Base-by-base conservation (phyloP, 2,329 filamentous ascomycete genomes). In the Phaeophleospora eucalypticola region DNA sequence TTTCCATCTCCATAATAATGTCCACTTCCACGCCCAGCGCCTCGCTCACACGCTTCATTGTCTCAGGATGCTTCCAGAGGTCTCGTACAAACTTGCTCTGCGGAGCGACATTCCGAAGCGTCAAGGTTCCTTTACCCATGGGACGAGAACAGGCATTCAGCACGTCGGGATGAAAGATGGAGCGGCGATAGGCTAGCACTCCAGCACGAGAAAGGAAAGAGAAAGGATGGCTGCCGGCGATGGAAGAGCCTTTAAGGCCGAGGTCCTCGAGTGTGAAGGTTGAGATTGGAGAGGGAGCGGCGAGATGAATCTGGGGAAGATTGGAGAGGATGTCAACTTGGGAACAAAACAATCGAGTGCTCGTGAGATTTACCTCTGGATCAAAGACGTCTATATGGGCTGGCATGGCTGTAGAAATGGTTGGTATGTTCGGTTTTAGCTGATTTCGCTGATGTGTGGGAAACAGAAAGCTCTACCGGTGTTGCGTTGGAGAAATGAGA, bases 1-100 rank as follows among this genome's bases (percentile, higher is more conserved):
- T 34, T 19, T 42, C 24, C n/a, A 32, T 18, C 10, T 21, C 32
- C 42, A 45, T 38, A 34, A 45, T 38, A 19, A 45, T 45, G 6
- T 38, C 42, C 3, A 37, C 42, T 17, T 24, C 20, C 4, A 45
- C 36, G 3, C 17, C 33, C 7, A 45, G 33, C 4, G 33, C 34
- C 24, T 38, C 24, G 18, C 42, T 16, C 3, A 45, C 34, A 20
- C 36, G 24, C 17, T 27, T 14, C 4, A 32, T 24, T 7, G 42
- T 45, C 19, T 27, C 18, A 6, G 33, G 42, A 29, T 38, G 34
- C 12, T 33, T 45, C 33, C 42, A 45, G 12, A 45, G 34, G 20
- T 45, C 42, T 24, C 20, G 37, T 10, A 45, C 34, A 34, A 45
- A 45, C 17, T 27, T 3, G 18, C 32, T 36, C 29, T 36, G 16